Conservation (phyloP, 257 asterid species). For the Primulina huaijiensis region DNA sequence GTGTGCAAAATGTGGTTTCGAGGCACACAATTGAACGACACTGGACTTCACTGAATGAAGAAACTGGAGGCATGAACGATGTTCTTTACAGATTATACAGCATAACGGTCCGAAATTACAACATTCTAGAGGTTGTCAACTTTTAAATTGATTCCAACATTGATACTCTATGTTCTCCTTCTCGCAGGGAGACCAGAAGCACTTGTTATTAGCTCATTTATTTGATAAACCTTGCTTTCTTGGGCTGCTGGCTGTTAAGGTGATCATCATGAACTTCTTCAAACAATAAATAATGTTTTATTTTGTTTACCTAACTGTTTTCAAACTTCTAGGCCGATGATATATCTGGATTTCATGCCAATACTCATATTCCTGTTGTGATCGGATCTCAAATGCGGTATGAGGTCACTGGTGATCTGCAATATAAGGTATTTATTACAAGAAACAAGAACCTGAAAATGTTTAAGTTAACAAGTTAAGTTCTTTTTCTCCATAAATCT, state of each 20-base stretch:
- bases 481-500: constrained; percentile 8
- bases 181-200: constrained; percentile 74
- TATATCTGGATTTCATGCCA: constrained; percentile 71
- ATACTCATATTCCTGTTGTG: constrained; percentile 90
- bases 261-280: constrained; percentile 20
- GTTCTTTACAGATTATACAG: constrained; percentile 66
- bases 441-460: not conserved
- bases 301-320: not conserved
- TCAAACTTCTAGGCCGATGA: constrained; percentile 59
- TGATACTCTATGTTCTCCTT: not conserved
- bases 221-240: constrained; percentile 96
- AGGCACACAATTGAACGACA: constrained; percentile 67
- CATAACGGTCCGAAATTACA: constrained; percentile 51
- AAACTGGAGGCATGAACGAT: constrained; percentile 97
- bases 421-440: constrained; percentile 50
- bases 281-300: no score
- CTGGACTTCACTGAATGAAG: constrained; percentile 73
- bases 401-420: constrained; percentile 81
- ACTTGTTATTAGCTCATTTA: constrained; percentile 75
- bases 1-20: constrained; percentile 68
- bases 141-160: not conserved
- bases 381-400: constrained; percentile 91
- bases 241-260: constrained; percentile 81
- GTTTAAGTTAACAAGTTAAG: constrained; percentile 4
- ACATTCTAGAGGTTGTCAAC: not conserved